phyloP scores from a whole-genome alignment of 2,329 filamentous ascomycete species.

The Fusarium torreyae region DNA sequence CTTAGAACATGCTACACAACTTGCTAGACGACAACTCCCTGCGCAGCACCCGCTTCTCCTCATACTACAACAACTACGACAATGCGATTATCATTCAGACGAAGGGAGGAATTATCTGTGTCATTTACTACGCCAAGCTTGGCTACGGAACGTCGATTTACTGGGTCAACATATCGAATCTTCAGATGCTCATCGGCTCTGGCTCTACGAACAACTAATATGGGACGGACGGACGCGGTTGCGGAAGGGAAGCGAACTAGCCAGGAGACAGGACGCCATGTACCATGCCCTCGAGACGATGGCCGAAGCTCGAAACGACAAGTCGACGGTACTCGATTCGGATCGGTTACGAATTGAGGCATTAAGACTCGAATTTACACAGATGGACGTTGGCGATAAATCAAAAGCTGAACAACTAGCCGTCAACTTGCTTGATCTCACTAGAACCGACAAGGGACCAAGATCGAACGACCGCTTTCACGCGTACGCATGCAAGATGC shows the following conservation, averaged over 20 bases:
- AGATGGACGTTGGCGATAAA: slow-evolving; percentile 56
- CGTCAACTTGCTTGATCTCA: slow-evolving; percentile 49
- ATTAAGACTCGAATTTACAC: slow-evolving; percentile 56
- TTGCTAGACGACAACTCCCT: slow-evolving; percentile 51
- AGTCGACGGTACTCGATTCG: slow-evolving; percentile 31
- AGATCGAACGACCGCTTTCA: slow-evolving; percentile 56
- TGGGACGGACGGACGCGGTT: slow-evolving; percentile 57
- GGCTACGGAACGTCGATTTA: slow-evolving; percentile 57
- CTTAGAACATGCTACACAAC: slow-evolving; percentile 51
- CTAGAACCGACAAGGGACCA: slow-evolving; percentile 40
- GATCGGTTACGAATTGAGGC: slow-evolving; percentile 54
- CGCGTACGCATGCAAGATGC: slow-evolving; percentile 58
- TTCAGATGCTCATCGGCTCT: slow-evolving; percentile 51
- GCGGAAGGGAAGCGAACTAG: slow-evolving; percentile 53
- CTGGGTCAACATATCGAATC: slow-evolving; percentile 52
- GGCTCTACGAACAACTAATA: slow-evolving; percentile 59
- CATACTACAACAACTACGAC: slow-evolving; percentile 53
- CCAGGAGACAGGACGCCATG: slow-evolving; percentile 50
- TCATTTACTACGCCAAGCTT: slow-evolving; percentile 55
- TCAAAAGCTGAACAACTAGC: slow-evolving; percentile 53
- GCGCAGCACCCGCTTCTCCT: slow-evolving; percentile 53
- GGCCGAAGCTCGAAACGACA: slow-evolving; percentile 28
- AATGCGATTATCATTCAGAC: slow-evolving; percentile 53
- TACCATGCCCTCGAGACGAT: slow-evolving; percentile 51
- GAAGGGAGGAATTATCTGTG: slow-evolving; percentile 53